These are phyloP conservation scores for Piper betle DNA, from an alignment of 164 flowering plant genomes.

Conservation along the genomic window DNA sequence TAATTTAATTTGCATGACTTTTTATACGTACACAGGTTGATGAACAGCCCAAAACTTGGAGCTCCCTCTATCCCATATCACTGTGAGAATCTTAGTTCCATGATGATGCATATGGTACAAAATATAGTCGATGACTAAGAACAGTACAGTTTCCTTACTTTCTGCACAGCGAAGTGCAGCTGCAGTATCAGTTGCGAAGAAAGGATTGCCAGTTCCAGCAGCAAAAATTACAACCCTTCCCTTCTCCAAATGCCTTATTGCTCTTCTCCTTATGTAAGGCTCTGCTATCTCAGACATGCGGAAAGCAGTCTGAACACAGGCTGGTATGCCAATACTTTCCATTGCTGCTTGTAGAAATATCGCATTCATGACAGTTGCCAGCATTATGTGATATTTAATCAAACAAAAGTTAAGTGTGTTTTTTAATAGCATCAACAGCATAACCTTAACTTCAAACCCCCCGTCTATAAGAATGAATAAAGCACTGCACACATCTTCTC, in stretches of 20 bases:
- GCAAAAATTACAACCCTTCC: constrained; percentile 98
- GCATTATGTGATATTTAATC: constrained; percentile 40
- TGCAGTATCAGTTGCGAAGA: constrained; percentile 98
- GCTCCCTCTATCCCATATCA: too few relatives aligned
- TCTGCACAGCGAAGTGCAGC: constrained; percentile 99
- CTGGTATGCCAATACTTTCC: constrained; percentile 98
- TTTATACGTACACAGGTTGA: too few relatives aligned
- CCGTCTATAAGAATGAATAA: background rate
- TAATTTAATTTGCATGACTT: too few relatives aligned
- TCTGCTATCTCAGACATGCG: constrained; percentile 99
- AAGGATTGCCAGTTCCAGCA: constrained; percentile 99
- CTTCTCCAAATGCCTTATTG: constrained; percentile 92
- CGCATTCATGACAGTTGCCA: constrained; percentile 99
- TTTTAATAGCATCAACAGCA: background rate
- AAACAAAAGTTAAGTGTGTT: background rate
- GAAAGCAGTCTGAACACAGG: constrained; percentile 97
- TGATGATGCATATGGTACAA: too few relatives aligned
- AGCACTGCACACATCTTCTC: background rate
- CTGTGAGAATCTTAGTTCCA: too few relatives aligned
- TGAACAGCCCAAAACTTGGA: too few relatives aligned
- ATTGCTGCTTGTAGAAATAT: constrained; percentile 98
- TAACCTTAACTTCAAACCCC: background rate
- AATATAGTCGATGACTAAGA: background rate
- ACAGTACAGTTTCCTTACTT: constrained; percentile 39
- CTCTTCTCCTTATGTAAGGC: constrained; percentile 90